Percentiles rank a stretch among this genome's conserved stretches.
Conservation (phyloP, 805 yeast species). For the Candida tammaniensis region DNA sequence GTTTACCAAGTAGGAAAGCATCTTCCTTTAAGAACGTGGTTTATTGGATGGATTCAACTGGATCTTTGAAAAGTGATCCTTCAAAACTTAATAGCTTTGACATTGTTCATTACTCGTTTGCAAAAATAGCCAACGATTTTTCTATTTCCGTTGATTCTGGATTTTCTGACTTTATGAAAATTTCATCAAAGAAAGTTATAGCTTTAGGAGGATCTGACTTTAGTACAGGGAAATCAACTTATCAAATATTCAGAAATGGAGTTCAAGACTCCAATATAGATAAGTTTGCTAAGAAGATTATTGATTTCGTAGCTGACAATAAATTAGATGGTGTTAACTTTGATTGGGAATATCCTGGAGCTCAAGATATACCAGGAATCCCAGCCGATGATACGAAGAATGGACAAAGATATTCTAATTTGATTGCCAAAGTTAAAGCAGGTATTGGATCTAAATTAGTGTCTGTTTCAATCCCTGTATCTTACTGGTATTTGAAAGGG, state of each 20-base stretch:
- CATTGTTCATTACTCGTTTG: constrained; percentile 18
- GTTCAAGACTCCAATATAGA: constrained; percentile 11
- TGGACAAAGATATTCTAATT: constrained; percentile 14
- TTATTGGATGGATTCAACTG: constrained; percentile 16
- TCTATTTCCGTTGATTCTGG: constrained; percentile 6
- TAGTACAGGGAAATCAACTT: constrained; percentile 14
- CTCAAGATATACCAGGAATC: constrained; percentile 13
- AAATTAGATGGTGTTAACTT: constrained; percentile 19
- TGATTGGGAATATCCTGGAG: constrained; percentile 21
- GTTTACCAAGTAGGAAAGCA: constrained; percentile 12
- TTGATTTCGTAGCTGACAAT: constrained; percentile 11
- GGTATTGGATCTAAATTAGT: constrained; percentile 12
- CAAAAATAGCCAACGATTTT: constrained; percentile 11
- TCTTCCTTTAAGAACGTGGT: constrained; percentile 13
- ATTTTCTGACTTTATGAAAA: constrained; percentile 11
- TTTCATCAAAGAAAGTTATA: constrained; percentile 14
- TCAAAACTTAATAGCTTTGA: constrained; percentile 8
- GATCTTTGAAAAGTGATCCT: constrained; percentile 12
- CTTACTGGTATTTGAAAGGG: constrained; percentile 15
- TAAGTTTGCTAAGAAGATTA: constrained; percentile 15
- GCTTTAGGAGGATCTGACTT: constrained; percentile 19
- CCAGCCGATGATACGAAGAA: constrained; percentile 11
- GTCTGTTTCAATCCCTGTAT: constrained; percentile 18
- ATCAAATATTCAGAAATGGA: constrained; percentile 12
- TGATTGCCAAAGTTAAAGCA: constrained; percentile 14